Evolutionary conservation across 306 rosid genomes (phyloP), one percentile per base, ranked within the genome.

Genomic region (Cucumis hystrix): DNA sequence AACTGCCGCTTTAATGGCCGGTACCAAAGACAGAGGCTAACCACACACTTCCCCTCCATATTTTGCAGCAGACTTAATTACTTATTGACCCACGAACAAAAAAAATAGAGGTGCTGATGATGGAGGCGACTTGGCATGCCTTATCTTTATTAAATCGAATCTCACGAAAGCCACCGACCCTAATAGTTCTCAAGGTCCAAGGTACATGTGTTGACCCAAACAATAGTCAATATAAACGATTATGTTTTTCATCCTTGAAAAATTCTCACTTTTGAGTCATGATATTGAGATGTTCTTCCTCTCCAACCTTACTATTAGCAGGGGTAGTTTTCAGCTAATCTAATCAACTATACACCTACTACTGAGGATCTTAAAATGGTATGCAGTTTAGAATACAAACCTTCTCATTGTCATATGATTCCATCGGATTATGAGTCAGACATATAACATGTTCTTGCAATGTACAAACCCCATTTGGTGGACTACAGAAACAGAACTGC

Each of bases 1-100:
- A 85, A 79, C 90, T 49, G 61, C 87, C 51, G 15, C 52, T 74
- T 76, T 60, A 74, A 77, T 72, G 70, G 78, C 35, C 78, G 13
- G 67, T 20, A 0, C 0, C 17, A 4, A 12, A 6, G 39, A 35
- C 17, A 54, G 28, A 47, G 41, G 30, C 69, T 63, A 30, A 33
- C 52, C 73, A 66, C 52, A 18, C 20, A 43, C 51, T 65, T 18
- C 72, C 72, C 49, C 72, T 65, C 72, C 51, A 65, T 2, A 65
- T 17, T 66, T 66, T 39, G 28, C 51, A 2, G 52, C 30, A 66
- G 10, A 66, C 20, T 66, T 39, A 66, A 66, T 66, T 66, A 40
- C 17, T 39, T 0, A 10, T n/a, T 39, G 73, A 66, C 52, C 52
- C 30, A 18, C 52, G 9, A 66, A 39, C 73, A 39, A 20, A 51